These are phyloP conservation scores for Macrotyloma uniflorum DNA, from an alignment of 306 rosid species.

Conservation along the genomic window DNA sequence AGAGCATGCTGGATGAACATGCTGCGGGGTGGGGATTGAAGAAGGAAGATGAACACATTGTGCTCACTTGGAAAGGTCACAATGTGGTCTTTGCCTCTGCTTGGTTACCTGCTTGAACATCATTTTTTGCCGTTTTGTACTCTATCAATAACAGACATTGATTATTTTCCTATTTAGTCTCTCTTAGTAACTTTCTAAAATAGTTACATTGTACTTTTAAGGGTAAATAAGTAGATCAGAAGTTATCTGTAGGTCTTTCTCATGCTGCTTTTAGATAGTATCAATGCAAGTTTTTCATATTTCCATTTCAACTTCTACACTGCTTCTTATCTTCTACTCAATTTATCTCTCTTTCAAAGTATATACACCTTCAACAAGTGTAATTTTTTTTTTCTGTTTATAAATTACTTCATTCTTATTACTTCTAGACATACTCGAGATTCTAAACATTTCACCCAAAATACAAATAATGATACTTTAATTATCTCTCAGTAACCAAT, in stretches of 20 bases:
- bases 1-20: conserved; percentile 86
- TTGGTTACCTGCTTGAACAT: conserved; percentile 73
- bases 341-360: neutral
- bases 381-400: neutral
- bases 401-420: neutral
- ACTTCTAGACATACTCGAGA: neutral
- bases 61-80: conserved; percentile 98
- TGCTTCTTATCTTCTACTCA: neutral
- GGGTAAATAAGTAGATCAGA: conserved; percentile 29
- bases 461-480: neutral
- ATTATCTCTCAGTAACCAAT: neutral
- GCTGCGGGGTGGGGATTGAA: conserved; percentile 98
- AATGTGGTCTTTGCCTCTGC: conserved; percentile 86
- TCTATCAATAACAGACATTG: conserved; percentile 12
- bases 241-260: neutral
- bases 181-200: neutral
- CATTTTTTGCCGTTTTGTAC: neutral
- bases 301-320: neutral
- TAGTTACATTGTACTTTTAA: neutral
- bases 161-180: conserved; percentile 7
- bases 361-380: neutral
- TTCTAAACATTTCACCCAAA: neutral
- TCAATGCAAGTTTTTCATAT: neutral
- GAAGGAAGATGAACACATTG: conserved; percentile 77
- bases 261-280: neutral